Percentiles rank a stretch among this genome's conserved stretches.
phyloP scores from a whole-genome alignment of 495 filamentous ascomycete species.

The Xylaria venustula region DNA sequence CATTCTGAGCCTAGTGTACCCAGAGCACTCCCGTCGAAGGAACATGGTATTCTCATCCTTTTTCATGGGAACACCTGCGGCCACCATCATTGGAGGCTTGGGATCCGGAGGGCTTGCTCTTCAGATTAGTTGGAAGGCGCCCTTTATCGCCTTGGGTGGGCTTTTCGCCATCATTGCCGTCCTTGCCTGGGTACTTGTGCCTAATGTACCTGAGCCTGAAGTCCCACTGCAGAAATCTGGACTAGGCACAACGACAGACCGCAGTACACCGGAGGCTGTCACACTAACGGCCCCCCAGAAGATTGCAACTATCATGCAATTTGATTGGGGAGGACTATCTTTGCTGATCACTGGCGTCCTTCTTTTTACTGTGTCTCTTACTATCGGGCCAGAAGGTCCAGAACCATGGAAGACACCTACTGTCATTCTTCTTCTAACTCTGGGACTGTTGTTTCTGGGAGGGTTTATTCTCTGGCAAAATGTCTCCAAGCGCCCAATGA shows the following conservation, averaged over 20 bases:
- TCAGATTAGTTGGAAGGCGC: conserved; percentile 57
- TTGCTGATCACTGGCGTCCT: conserved; percentile 33
- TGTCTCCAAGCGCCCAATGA: conserved; percentile 29
- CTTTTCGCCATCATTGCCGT: conserved; percentile 35
- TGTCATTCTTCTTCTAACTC: conserved; percentile 54
- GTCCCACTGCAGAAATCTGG: conserved; percentile 13
- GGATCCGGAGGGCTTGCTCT: conserved; percentile 57
- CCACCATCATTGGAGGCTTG: conserved; percentile 60
- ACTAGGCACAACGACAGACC: conserved; percentile 45
- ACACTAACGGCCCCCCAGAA: conserved; percentile 49
- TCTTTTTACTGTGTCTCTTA: conserved; percentile 32
- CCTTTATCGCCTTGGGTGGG: conserved; percentile 56
- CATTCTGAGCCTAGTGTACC: conserved; percentile 57
- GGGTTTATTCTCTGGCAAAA: conserved; percentile 57
- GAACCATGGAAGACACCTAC: conserved; percentile 59
- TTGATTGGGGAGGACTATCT: conserved; percentile 33
- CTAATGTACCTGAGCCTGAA: conserved; percentile 22
- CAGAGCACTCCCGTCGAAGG: conserved; percentile 49
- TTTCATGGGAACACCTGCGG: conserved; percentile 60
- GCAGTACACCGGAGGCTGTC: conserved; percentile 54
- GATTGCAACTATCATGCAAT: conserved; percentile 28
- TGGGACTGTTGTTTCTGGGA: conserved; percentile 51
- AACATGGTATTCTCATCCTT: conserved; percentile 65
- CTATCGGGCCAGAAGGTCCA: conserved; percentile 32
- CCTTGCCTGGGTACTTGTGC: conserved; percentile 25